A percentile compares a stretch with the other conserved stretches of the same genome.
Conservation (phyloP, 169 alveolate species). For the Theileria orientalis region DNA sequence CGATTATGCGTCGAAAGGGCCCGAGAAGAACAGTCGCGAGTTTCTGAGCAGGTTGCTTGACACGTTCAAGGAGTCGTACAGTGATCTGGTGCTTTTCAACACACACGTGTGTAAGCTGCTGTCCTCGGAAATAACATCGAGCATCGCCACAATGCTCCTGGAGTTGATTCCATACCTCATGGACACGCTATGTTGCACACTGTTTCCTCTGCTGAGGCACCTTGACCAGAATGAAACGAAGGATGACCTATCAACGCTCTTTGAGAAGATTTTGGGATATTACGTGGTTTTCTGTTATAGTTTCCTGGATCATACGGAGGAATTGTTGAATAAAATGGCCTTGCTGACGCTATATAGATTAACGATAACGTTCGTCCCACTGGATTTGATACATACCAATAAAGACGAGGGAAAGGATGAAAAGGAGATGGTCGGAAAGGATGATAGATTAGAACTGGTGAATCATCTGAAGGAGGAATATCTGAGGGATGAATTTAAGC, state of each 20-base stretch:
- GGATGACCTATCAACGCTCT: background rate
- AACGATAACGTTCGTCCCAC: constrained; percentile 23
- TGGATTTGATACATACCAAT: background rate
- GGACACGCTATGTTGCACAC: constrained; percentile 3
- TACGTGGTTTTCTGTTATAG: constrained; percentile 31
- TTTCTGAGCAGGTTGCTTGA: background rate
- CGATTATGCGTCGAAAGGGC: background rate
- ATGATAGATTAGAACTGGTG: background rate
- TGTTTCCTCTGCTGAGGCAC: background rate
- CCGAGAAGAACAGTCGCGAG: background rate
- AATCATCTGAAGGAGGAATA: constrained; percentile 2
- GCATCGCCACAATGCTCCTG: background rate
- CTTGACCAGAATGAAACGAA: constrained; percentile 5
- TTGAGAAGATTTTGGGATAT: constrained; percentile 21
- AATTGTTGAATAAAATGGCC: background rate
- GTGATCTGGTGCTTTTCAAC: background rate
- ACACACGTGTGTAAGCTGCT: constrained; percentile 5
- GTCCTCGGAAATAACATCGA: background rate
- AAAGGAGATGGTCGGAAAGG: background rate
- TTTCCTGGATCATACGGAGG: constrained; percentile 22
- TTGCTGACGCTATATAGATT: background rate
- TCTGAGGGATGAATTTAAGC: constrained; percentile 23
- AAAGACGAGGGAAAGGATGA: background rate
- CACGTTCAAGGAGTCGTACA: background rate
- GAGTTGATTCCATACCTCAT: background rate